Base-by-base conservation (phyloP, 2,329 filamentous ascomycete genomes). In the Fusarium chuoi region DNA sequence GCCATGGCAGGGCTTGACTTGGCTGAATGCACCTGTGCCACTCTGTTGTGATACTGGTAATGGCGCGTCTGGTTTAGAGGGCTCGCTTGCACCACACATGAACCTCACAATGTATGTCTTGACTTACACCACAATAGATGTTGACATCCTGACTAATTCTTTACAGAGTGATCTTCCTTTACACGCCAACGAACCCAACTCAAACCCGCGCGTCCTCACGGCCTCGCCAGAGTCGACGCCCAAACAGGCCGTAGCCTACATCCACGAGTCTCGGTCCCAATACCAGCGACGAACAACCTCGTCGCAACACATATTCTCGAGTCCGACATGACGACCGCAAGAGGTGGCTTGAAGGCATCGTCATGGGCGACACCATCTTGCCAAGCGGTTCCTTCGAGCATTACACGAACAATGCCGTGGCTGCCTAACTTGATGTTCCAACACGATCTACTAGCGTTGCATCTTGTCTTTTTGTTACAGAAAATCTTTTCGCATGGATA, bases 11-110 rank as follows among this genome's bases (percentile, higher is more conserved):
- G 20, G 51, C 20, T n/a, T 28, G 14, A 1, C 20, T 18, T 28
- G 2, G 20, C 20, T 10, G 6, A 18, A 39, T 10, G 20, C 20
- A 17, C 0, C 14, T 1, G 2, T 18, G 18, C 18, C 8, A n/a
- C 20, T 17, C 14, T 3, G 1, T 1, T 18, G 14, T 18, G 20
- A 54, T n/a, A 2, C 20, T 39, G 35, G 20, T 6, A 2, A 28
- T 28, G 24, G 6, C 7, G 24, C 35, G 20, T 4, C 51, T n/a
- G 14, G 24, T 39, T 6, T 1, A 2, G 35, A 5, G 20, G 51
- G 6, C 20, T 41, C 15, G 2, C 15, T 39, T 28, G 18, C 14
- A 18, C 11, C 35, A n/a, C 5, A 3, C 1, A 3, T 35, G 30
- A 6, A n/a, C 7, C 13, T 7, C 24, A 3, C 13, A 7, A 38